phyloP scores from a whole-genome alignment of 768 basidiomycete species.

The Termitomyces sp. region DNA sequence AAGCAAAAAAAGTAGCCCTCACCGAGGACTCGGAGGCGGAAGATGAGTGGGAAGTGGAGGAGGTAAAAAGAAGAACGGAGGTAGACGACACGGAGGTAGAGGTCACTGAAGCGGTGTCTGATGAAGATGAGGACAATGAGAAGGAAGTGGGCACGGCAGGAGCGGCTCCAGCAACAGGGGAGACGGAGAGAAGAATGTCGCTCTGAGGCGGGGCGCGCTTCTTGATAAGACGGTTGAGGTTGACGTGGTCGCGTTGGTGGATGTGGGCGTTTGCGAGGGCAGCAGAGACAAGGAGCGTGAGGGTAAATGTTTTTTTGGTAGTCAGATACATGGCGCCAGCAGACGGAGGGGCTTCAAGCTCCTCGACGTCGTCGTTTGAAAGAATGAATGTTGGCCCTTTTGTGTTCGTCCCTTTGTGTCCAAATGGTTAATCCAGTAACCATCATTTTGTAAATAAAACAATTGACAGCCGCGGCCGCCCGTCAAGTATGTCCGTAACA shows the following conservation, averaged over 20 bases:
- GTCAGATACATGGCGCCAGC: conserved; percentile 41
- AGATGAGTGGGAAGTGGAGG: conserved; percentile 7
- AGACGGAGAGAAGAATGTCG: conserved; percentile 5
- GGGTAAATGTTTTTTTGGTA: conserved; percentile 36
- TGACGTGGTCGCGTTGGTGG: conserved; percentile 49
- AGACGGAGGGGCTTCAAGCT: conserved; percentile 12
- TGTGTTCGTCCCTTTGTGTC: neutral
- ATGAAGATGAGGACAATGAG: conserved; percentile 8
- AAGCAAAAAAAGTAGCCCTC: neutral
- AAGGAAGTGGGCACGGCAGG: conserved; percentile 19
- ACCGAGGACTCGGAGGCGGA: conserved; percentile 6
- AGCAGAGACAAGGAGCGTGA: conserved; percentile 61
- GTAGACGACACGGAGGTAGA: conserved; percentile 6
- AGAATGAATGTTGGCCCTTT: neutral
- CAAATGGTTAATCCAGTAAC: neutral
- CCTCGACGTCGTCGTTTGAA: conserved; percentile 10
- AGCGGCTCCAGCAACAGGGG: conserved; percentile 27
- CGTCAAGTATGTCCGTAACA: neutral
- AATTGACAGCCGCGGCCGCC: neutral
- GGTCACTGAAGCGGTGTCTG: conserved; percentile 5
- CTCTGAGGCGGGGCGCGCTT: conserved; percentile 44
- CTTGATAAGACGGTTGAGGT: conserved; percentile 61
- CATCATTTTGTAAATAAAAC: conserved; percentile 8
- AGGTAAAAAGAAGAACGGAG: conserved; percentile 1
- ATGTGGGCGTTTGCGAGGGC: conserved; percentile 39